These are phyloP conservation scores for Ormosia semicastrata DNA, from an alignment of 306 rosid genomes.

Conservation along the genomic window DNA sequence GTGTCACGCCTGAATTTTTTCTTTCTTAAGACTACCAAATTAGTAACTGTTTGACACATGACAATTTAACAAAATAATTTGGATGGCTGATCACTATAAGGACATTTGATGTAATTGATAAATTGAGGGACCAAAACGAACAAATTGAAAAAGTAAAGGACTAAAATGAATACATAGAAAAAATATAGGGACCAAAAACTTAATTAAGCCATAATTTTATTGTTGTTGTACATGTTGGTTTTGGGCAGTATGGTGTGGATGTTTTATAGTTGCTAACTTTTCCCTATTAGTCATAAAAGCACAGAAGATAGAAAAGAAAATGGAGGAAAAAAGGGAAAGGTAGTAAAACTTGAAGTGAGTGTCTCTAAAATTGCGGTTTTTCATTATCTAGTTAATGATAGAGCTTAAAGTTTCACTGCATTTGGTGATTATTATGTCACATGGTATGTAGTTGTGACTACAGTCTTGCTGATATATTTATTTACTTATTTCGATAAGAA, in stretches of 20 bases:
- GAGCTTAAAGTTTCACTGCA: constrained; percentile 3
- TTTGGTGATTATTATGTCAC: constrained; percentile 9
- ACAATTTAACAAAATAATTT: background rate
- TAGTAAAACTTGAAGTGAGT: background rate
- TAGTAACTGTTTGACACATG: background rate
- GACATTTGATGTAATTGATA: constrained; percentile 11
- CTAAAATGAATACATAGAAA: background rate
- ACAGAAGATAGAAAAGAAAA: background rate
- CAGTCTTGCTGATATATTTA: constrained; percentile 4
- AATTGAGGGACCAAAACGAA: background rate
- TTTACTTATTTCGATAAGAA: constrained; percentile 6
- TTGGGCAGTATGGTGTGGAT: background rate
- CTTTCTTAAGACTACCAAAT: background rate
- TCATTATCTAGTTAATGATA: background rate
- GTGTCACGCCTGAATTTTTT: background rate
- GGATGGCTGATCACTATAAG: background rate
- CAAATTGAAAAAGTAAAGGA: background rate
- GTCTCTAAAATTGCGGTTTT: background rate
- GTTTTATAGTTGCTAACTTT: background rate
- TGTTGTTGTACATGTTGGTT: background rate
- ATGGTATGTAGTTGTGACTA: background rate
- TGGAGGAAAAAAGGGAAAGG: background rate
- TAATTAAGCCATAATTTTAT: background rate
- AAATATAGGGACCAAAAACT: background rate
- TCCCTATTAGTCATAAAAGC: background rate